Conservation (phyloP, 805 yeast genomes). For the Wickerhamomyces queroliae region DNA sequence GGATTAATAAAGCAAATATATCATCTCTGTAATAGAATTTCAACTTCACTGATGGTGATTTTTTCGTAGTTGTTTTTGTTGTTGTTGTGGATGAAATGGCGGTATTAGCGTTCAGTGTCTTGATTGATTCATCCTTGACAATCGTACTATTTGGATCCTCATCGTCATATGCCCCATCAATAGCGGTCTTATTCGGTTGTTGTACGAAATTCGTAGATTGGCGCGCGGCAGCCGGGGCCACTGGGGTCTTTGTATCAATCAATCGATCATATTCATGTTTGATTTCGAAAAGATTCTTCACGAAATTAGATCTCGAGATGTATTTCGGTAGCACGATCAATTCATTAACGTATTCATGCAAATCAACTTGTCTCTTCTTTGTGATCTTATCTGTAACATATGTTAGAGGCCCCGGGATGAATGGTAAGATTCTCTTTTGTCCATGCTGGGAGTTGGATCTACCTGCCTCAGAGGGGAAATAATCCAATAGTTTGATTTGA, state of each 20-base stretch:
- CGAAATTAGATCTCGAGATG: conserved; percentile 64
- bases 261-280: conserved; percentile 29
- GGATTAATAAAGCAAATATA: conserved; percentile 65
- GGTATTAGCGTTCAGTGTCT: conserved; percentile 11
- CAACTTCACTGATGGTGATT: conserved; percentile 47
- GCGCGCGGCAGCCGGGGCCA: too few species aligned
- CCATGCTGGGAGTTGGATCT: conserved; percentile 56
- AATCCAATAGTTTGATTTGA: conserved; percentile 75
- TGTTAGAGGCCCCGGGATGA: conserved; percentile 93
- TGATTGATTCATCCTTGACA: conserved; percentile 19
- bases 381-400: conserved; percentile 78
- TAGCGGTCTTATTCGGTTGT: conserved; percentile 1
- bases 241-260: too few species aligned
- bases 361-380: conserved; percentile 45
- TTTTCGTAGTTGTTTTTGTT: conserved; percentile 12
- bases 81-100: conserved; percentile 3
- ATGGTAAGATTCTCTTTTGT: conserved; percentile 72
- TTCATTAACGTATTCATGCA: conserved; percentile 51
- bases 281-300: conserved; percentile 64
- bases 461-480: conserved; percentile 92
- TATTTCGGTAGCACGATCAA: conserved; percentile 70
- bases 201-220: too few species aligned
- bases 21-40: conserved; percentile 79
- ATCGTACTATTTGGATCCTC: conserved; percentile 23
- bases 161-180: conserved; percentile 16